These are phyloP conservation scores for Sphagnum fallax DNA, from an alignment of 228 moss, liverwort and hornwort genomes.

Conservation along the genomic window DNA sequence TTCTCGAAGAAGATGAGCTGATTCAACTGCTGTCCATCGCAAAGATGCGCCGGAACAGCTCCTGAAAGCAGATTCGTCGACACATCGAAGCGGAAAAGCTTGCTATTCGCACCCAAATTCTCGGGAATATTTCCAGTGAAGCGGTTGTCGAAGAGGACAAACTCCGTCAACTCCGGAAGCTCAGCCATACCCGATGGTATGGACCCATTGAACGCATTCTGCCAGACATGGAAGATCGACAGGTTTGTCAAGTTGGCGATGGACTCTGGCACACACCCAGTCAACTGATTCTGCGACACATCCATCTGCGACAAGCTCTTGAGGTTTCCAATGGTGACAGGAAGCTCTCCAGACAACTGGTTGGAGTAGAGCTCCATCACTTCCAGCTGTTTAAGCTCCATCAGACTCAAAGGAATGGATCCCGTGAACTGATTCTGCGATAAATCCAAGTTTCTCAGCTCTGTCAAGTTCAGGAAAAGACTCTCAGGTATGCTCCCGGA, in stretches of 20 bases:
- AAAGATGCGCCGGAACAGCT: constrained; percentile 33
- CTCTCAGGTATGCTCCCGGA: constrained; percentile 30
- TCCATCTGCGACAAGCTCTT: constrained; percentile 47
- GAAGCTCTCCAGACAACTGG: constrained; percentile 52
- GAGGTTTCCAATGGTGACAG: constrained; percentile 57
- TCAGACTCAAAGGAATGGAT: constrained; percentile 36
- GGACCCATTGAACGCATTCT: constrained; percentile 29
- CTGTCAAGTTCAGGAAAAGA: constrained; percentile 32
- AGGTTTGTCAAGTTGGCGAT: constrained; percentile 28
- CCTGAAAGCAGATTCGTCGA: constrained; percentile 45
- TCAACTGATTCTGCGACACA: constrained; percentile 45
- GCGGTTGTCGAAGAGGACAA: constrained; percentile 34
- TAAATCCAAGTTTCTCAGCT: constrained; percentile 28
- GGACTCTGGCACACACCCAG: constrained; percentile 35
- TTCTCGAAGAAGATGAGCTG: background rate
- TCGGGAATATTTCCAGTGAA: constrained; percentile 31
- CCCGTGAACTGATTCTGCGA: constrained; percentile 44
- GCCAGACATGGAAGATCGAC: constrained; percentile 32
- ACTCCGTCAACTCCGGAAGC: constrained; percentile 21
- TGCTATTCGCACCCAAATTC: constrained; percentile 18
- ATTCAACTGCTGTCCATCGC: constrained; percentile 27
- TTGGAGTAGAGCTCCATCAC: constrained; percentile 49
- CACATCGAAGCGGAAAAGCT: constrained; percentile 42
- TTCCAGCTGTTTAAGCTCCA: constrained; percentile 20
- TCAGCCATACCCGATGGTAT: constrained; percentile 45